Evolutionary conservation across 2,329 filamentous ascomycete genomes (phyloP), one percentile per base, ranked within the genome.

Genomic region (Juglanconis oblonga): DNA sequence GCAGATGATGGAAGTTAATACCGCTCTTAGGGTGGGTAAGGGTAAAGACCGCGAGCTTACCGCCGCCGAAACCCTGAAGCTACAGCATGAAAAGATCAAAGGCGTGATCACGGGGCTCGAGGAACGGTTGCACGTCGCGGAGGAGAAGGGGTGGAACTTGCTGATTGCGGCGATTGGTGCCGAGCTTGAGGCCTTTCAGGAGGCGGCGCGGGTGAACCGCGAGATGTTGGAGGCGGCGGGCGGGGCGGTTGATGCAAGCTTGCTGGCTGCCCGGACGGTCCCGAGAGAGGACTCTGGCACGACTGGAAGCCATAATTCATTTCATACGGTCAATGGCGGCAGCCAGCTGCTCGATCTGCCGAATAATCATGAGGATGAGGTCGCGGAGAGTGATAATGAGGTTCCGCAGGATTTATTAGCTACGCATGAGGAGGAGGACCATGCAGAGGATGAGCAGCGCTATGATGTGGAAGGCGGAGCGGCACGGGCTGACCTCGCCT

Each of bases 81-180:
- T 70, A 4, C 82, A 86, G 58, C 73, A 89, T 17, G 69, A 67
- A 4, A 79, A 81, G 62, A 87, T 92, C 80, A 76, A 81, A 33
- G 69, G 68, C 3, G 81, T 87, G 4, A 80, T 88, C 11, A 66
- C 68, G 0, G 79, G 81, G 3, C 73, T 94, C 4, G 80, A 86
- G 56, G 73, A 77, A 14, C 79, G 81, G 24, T 67, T 87, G 32
- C 74, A 78, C 1, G 69, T 80, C 2, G 87, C 87, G 0, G 84
- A 89, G 62, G 74, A 78, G 1, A 83, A 83, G 59, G 80, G 81
- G 14, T 94, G 90, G 90, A 92, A 88, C 59, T 74, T 93, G 14
- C 77, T 94, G 17, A 86, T 92, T 4, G 90, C 85, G 55, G 89
- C 89, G 10, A 86, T 94, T 38, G 88, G 89, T 0, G 90, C 90